Evolutionary conservation across 129 eudicot species (phyloP).

Genomic region (Flaveria bidentis): DNA sequence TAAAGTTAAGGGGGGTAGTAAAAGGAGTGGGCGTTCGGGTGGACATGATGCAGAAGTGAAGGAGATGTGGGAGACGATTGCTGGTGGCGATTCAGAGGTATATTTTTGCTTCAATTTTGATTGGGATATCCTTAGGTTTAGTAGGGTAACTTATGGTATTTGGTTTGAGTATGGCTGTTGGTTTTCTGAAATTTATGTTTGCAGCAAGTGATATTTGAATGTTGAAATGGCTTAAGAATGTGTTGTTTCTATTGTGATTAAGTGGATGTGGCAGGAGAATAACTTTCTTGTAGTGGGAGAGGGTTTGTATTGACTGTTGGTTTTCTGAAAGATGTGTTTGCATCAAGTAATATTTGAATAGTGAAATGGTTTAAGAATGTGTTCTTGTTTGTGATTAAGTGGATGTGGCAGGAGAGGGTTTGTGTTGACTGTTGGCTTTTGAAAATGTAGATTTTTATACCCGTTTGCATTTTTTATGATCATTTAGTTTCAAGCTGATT

Average conservation of each 20-base stretch:
- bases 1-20: conserved; percentile 52
- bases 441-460: background rate
- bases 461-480: background rate
- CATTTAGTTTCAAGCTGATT: background rate
- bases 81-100: conserved; percentile 90
- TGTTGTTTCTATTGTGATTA: background rate
- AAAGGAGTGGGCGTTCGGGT: conserved; percentile 46
- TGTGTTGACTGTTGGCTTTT: conserved; percentile 1
- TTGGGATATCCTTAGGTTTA: background rate
- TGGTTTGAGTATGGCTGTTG: background rate
- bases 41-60: conserved; percentile 75
- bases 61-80: conserved; percentile 98
- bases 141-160: background rate
- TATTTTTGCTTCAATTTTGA: background rate
- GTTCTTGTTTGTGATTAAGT: background rate
- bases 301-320: conserved; percentile 7
- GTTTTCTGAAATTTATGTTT: background rate
- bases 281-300: background rate
- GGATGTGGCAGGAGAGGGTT: conserved; percentile 10
- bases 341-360: background rate
- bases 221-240: conserved; percentile 10
- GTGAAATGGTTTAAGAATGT: conserved; percentile 5
- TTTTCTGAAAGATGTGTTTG: background rate
- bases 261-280: background rate
- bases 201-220: background rate